Base-by-base conservation (phyloP, 2,329 filamentous ascomycete genomes). In the Stenocarpella maydis region DNA sequence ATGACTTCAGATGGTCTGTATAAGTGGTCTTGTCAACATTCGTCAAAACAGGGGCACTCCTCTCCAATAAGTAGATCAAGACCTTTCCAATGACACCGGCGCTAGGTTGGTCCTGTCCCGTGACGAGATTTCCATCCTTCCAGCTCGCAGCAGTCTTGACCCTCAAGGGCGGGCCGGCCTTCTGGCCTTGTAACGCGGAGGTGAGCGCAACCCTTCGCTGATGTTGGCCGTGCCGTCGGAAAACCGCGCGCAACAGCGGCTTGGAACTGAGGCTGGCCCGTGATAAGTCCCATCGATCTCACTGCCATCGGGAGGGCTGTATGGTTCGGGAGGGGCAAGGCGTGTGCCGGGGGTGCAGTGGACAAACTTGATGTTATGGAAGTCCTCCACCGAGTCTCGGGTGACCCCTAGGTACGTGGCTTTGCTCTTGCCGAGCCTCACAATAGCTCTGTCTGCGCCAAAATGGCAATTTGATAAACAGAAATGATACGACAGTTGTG, bases 151-250 rank as follows among this genome's bases (percentile, higher is more conserved):
- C 47, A 50, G 14, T 19, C 24, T 50, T 50, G 47, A 50, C 24
- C 24, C 24, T 19, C 10, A 28, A 28, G 2, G 24, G 24, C 21
- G 24, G 14, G 24, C 19, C 24, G 47, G 24, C 24, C 47, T 50
- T 50, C 24, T 28, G 76, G 76, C 45, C 76, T 70, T 1, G 76
- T 52, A 8, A 78, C 74, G 4, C 75, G 75, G 15, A 77, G 73
- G 17, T 72, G 72, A 28, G 77, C 71, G 26, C 75, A 78, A 15
- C n/a, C 77, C 75, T 66, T 78, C 76, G 21, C 76, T 77, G 2
- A 71, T 71, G 14, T 73, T 34, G 0, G 72, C 69, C 1, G 74
- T 76, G 21, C 73, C 74, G 15, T 41, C 70, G 45, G 77, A 74
- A 37, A 76, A 75, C 0, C n/a, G n/a, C 75, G 75, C 1, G 77